Conservation (phyloP, 495 filamentous ascomycete species). For the Neurospora sp. region DNA sequence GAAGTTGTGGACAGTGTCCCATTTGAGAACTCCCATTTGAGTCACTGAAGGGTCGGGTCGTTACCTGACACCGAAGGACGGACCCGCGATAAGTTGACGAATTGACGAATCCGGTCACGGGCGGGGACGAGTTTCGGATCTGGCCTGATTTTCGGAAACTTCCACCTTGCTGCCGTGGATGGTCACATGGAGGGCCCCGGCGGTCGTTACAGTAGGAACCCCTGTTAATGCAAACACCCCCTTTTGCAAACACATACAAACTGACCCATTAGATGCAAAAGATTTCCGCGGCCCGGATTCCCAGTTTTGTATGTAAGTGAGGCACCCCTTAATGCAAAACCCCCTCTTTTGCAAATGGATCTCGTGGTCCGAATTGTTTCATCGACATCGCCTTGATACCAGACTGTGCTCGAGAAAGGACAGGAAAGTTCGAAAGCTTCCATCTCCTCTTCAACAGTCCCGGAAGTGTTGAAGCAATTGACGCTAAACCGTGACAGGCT, state of each 20-base stretch:
- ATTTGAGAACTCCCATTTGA: not conserved
- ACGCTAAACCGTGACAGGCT: slow-evolving; percentile 14
- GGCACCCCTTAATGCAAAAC: too few species aligned
- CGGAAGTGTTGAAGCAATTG: not conserved
- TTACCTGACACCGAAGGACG: not conserved
- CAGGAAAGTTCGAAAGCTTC: not conserved
- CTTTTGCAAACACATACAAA: too few species aligned
- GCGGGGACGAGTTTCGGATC: not conserved
- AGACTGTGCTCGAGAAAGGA: not conserved
- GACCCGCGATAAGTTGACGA: not conserved
- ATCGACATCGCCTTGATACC: not conserved
- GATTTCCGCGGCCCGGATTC: too few species aligned
- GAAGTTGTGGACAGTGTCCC: not conserved
- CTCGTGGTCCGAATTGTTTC: not conserved
- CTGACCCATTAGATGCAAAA: too few species aligned
- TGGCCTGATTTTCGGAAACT: not conserved
- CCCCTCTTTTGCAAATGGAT: too few species aligned
- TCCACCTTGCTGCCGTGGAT: not conserved
- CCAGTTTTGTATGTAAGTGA: too few species aligned
- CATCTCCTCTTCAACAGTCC: too few species aligned
- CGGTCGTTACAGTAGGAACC: too few species aligned
- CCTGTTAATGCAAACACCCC: too few species aligned
- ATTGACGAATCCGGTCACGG: not conserved
- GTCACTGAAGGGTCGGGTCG: not conserved
- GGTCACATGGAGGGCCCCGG: not conserved